Percentiles rank a stretch among this genome's conserved stretches.
Conservation (phyloP, 192 early-diverging fungal species). For the Coemansia javaensis region DNA sequence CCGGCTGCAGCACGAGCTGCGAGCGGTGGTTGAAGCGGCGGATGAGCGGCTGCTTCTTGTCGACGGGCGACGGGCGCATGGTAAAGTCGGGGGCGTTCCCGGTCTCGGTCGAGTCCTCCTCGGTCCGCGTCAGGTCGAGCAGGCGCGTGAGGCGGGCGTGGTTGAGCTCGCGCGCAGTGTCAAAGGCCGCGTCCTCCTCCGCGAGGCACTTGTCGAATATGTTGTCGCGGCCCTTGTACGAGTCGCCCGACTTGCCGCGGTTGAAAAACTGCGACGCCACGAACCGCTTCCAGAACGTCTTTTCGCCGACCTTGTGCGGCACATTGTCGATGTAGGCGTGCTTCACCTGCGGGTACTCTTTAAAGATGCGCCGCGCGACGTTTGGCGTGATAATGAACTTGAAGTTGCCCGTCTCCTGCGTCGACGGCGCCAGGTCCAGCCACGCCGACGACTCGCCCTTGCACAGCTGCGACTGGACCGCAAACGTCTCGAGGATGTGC, state of each 20-base stretch:
- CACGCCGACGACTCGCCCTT: conserved; percentile 75
- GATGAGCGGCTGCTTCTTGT: conserved; percentile 72
- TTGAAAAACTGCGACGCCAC: conserved; percentile 82
- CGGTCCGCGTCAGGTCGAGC: conserved; percentile 75
- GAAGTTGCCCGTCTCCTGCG: conserved; percentile 70
- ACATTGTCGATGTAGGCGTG: conserved; percentile 78
- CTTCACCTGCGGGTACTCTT: conserved; percentile 83
- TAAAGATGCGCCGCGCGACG: conserved; percentile 82
- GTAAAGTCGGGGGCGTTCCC: conserved; percentile 78
- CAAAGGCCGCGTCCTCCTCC: conserved; percentile 68
- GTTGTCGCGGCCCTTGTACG: conserved; percentile 53
- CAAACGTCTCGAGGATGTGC: conserved; percentile 69
- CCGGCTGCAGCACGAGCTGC: conserved; percentile 63
- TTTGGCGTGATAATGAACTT: conserved; percentile 87
- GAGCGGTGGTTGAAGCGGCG: conserved; percentile 87
- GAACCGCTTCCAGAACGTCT: conserved; percentile 86
- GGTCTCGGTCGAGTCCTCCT: conserved; percentile 74
- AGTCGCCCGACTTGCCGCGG: conserved; percentile 58
- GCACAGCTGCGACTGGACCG: conserved; percentile 63
- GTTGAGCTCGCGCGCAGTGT: conserved; percentile 41
- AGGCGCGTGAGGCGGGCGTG: conserved; percentile 59
- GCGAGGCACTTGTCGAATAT: conserved; percentile 73
- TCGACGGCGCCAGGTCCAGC: conserved; percentile 60
- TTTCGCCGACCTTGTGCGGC: conserved; percentile 66
- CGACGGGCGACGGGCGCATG: conserved; percentile 64